phyloP scores from a whole-genome alignment of 2,329 filamentous ascomycete genomes.

The Lomentospora prolificans region DNA sequence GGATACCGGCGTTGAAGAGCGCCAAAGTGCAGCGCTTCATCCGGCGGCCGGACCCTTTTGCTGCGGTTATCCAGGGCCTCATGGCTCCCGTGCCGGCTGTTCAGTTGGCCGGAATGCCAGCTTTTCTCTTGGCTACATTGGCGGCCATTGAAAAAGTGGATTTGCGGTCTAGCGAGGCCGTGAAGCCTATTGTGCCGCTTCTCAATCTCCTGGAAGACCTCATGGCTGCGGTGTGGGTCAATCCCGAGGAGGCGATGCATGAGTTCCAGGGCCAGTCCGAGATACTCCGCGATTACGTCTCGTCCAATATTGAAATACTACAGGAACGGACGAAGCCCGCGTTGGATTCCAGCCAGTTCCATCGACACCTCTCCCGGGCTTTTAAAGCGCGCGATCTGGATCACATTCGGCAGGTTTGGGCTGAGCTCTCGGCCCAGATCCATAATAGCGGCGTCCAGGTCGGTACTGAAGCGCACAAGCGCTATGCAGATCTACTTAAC shows the following conservation, averaged over 20 bases:
- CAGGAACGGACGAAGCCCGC: background rate
- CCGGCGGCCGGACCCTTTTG: background rate
- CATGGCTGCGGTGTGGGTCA: conserved; percentile 6
- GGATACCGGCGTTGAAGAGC: background rate
- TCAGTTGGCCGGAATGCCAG: background rate
- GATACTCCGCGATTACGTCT: background rate
- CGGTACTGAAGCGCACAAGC: background rate
- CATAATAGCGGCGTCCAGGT: background rate
- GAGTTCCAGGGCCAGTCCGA: conserved; percentile 1
- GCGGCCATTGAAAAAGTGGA: conserved; percentile 5
- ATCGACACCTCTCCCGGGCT: conserved; percentile 8
- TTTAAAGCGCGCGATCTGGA: conserved; percentile 4
- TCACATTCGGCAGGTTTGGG: conserved; percentile 6
- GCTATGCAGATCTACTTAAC: conserved; percentile 23
- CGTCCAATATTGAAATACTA: background rate
- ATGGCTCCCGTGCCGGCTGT: conserved; percentile 5
- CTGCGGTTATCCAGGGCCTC: conserved; percentile 2
- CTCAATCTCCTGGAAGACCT: conserved; percentile 8
- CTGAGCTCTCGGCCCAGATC: conserved; percentile 7
- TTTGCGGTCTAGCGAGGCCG: background rate
- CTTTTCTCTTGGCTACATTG: conserved; percentile 10
- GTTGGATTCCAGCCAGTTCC: conserved; percentile 4
- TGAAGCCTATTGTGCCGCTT: conserved; percentile 3
- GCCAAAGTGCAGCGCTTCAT: background rate
- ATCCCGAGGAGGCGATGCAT: background rate